phyloP scores from a whole-genome alignment of 257 asterid species.

The Gentiana dahurica region DNA sequence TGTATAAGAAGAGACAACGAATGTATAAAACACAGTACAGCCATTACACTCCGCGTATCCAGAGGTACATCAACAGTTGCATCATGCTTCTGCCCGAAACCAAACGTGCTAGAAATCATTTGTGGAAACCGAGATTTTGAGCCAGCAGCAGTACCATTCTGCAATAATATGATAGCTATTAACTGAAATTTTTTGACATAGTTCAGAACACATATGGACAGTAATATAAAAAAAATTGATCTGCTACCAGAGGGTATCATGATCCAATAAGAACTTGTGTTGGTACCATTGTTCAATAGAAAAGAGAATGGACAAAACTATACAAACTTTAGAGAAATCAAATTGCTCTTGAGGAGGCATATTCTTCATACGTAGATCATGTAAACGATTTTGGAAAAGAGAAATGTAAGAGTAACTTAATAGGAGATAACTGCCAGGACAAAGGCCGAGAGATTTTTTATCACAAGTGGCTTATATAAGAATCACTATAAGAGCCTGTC shows the following conservation, averaged over 20 bases:
- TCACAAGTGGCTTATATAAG: too few relatives aligned
- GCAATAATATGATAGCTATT: slow-evolving; percentile 18
- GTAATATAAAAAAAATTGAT: not conserved
- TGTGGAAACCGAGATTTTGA: slow-evolving; percentile 77
- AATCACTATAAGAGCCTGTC: too few relatives aligned
- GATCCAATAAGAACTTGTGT: not conserved
- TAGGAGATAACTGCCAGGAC: too few relatives aligned
- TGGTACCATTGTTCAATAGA: not conserved
- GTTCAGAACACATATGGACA: not conserved
- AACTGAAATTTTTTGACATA: not conserved
- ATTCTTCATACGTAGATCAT: too few relatives aligned
- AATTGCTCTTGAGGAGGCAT: too few relatives aligned
- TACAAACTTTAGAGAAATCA: not conserved
- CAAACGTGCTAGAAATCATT: slow-evolving; percentile 72
- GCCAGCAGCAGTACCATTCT: slow-evolving; percentile 59
- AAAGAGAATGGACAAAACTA: not conserved
- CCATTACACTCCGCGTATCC: slow-evolving; percentile 62
- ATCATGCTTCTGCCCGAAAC: slow-evolving; percentile 93
- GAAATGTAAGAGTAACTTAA: too few relatives aligned
- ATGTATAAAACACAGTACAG: slow-evolving; percentile 1
- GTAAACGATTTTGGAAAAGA: too few relatives aligned
- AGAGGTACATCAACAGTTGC: slow-evolving; percentile 93
- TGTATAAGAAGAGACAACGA: slow-evolving; percentile 4
- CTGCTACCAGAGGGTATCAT: not conserved
- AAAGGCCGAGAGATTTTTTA: too few relatives aligned